Evolutionary conservation across 768 basidiomycete species (phyloP).

Genomic region (Lentinula sp.): DNA sequence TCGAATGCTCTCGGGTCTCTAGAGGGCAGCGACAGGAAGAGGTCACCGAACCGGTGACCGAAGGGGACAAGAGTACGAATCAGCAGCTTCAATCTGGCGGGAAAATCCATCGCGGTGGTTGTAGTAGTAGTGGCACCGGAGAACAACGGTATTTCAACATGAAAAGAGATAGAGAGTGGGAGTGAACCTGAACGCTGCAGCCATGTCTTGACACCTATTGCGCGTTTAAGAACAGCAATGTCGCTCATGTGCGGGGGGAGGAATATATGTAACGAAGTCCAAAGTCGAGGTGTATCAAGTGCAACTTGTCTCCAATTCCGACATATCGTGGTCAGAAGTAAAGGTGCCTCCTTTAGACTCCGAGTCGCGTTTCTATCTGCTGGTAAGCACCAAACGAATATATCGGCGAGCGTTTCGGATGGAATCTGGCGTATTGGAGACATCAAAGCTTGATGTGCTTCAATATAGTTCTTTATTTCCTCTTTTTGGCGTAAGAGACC

Average conservation of each 20-base stretch:
- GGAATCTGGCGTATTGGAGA: slow-evolving; percentile 20
- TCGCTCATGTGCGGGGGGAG: not conserved
- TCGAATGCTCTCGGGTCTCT: not conserved
- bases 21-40: not conserved
- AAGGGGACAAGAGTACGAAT: not conserved
- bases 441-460: slow-evolving; percentile 17
- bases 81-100: not conserved
- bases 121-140: too few relatives aligned
- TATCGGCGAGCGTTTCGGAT: slow-evolving; percentile 17
- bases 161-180: not conserved
- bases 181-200: not conserved
- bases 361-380: slow-evolving; percentile 12
- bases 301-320: slow-evolving; percentile 20
- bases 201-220: not conserved
- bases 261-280: slow-evolving; percentile 16
- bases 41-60: not conserved
- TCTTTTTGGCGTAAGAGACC: not conserved
- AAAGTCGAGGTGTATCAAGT: slow-evolving; percentile 19
- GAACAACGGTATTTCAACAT: not conserved
- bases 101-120: not conserved
- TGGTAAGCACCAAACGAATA: slow-evolving; percentile 22
- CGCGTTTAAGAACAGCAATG: not conserved
- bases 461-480: slow-evolving; percentile 1
- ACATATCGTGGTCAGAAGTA: slow-evolving; percentile 20
- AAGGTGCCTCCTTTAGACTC: slow-evolving; percentile 14